Evolutionary conservation across 1,284 basidiomycete genomes (phyloP).

Genomic region (Abortiporus biennis): DNA sequence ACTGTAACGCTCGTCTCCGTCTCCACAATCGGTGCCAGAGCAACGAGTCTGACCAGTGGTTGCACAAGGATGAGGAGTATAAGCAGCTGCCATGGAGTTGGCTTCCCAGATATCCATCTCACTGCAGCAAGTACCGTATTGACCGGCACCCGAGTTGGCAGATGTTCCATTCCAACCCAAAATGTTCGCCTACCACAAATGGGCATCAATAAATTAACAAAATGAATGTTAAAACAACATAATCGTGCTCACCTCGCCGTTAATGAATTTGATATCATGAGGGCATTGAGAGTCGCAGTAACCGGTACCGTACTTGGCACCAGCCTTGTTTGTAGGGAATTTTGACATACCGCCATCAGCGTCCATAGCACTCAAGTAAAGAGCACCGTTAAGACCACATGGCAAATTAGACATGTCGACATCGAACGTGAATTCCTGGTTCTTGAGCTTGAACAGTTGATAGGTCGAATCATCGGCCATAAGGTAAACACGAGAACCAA

Average conservation of each 20-base stretch:
- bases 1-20: constrained; percentile 30
- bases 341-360: constrained; percentile 31
- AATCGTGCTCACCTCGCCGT: constrained; percentile 30
- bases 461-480: constrained; percentile 38
- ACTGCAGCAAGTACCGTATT: constrained; percentile 42
- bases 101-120: too few species aligned
- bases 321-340: constrained; percentile 38
- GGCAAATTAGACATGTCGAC: constrained; percentile 50
- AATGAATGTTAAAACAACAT: neutral
- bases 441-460: constrained; percentile 46
- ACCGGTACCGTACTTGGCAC: constrained; percentile 49
- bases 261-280: constrained; percentile 48
- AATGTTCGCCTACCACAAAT: constrained; percentile 35
- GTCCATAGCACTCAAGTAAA: constrained; percentile 36
- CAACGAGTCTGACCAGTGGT: constrained; percentile 34
- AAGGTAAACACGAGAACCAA: constrained; percentile 55
- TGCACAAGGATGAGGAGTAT: constrained; percentile 42
- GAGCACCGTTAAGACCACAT: constrained; percentile 50
- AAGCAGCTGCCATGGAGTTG: constrained; percentile 46
- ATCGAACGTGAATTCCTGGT: constrained; percentile 54
- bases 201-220: constrained; percentile 3
- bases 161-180: constrained; percentile 35
- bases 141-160: constrained; percentile 38
- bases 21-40: constrained; percentile 33
- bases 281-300: constrained; percentile 47